Evolutionary conservation across 305 asterid genomes (phyloP).

Genomic region (Fraxinus xanthoxyloides): DNA sequence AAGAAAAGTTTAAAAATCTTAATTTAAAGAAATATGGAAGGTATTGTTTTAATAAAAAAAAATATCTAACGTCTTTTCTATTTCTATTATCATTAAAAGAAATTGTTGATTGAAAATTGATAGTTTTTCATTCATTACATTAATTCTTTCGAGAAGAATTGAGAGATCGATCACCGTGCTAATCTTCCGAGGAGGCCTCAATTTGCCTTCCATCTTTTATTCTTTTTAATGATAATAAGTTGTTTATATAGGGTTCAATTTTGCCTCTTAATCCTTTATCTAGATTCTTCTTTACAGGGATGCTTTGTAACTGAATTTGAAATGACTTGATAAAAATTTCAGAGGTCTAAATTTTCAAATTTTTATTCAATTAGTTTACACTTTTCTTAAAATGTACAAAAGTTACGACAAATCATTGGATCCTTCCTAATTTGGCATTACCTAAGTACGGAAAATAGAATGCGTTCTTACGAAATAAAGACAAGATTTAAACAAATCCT

Average conservation of each 20-base stretch:
- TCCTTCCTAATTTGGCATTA: not conserved
- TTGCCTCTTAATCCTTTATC: not conserved
- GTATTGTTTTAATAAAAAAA: not conserved
- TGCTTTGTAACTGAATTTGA: not conserved
- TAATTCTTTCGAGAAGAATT: not conserved
- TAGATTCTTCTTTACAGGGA: not conserved
- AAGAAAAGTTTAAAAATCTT: no score
- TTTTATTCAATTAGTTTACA: not conserved
- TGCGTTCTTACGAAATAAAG: not conserved
- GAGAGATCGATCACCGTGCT: not conserved
- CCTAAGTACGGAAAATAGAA: not conserved
- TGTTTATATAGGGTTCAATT: not conserved
- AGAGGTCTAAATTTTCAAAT: not conserved
- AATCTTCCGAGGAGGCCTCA: not conserved
- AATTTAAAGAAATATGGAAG: not conserved
- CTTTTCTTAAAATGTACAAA: not conserved
- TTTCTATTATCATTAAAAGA: not conserved
- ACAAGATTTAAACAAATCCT: not conserved
- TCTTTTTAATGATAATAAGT: not conserved
- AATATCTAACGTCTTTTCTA: not conserved
- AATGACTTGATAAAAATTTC: not conserved
- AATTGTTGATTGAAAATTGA: not conserved
- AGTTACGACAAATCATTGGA: not conserved
- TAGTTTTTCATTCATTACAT: not conserved
- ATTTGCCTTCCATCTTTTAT: not conserved